Evolutionary conservation across 2,329 filamentous ascomycete species (phyloP).

Genomic region (Aspergillus puulaauensis): DNA sequence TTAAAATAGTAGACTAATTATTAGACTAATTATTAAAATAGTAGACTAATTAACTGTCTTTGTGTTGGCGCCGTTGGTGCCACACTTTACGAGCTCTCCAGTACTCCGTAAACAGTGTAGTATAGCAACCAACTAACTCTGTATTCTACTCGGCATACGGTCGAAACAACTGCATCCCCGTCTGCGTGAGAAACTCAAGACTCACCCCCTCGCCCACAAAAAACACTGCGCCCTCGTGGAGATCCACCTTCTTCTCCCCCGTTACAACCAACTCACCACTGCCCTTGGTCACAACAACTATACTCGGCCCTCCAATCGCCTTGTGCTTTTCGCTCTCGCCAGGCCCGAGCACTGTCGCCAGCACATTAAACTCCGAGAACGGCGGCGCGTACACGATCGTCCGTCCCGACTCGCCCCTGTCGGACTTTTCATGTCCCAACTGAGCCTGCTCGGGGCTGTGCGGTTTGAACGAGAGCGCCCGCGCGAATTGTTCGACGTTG

Average conservation of each 20-base stretch:
- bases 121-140: background rate
- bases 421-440: conserved; percentile 51
- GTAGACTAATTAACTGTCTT: background rate
- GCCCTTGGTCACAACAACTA: conserved; percentile 63
- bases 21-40: conserved; percentile 8
- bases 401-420: conserved; percentile 57
- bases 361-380: conserved; percentile 70
- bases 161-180: conserved; percentile 53
- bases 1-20: background rate
- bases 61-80: conserved; percentile 1
- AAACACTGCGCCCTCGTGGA: conserved; percentile 64
- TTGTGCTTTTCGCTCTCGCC: conserved; percentile 61
- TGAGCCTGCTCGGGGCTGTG: conserved; percentile 59
- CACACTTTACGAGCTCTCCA: too few relatives aligned
- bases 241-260: conserved; percentile 49
- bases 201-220: conserved; percentile 63
- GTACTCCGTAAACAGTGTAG: too few relatives aligned
- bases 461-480: conserved; percentile 63
- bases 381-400: conserved; percentile 66
- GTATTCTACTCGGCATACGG: conserved; percentile 41
- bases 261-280: conserved; percentile 56
- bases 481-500: conserved; percentile 62
- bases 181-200: conserved; percentile 45
- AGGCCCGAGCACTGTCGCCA: conserved; percentile 56
- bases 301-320: conserved; percentile 59